Conservation (phyloP, 768 basidiomycete species). For the Tylopilus vinaceipallidus region DNA sequence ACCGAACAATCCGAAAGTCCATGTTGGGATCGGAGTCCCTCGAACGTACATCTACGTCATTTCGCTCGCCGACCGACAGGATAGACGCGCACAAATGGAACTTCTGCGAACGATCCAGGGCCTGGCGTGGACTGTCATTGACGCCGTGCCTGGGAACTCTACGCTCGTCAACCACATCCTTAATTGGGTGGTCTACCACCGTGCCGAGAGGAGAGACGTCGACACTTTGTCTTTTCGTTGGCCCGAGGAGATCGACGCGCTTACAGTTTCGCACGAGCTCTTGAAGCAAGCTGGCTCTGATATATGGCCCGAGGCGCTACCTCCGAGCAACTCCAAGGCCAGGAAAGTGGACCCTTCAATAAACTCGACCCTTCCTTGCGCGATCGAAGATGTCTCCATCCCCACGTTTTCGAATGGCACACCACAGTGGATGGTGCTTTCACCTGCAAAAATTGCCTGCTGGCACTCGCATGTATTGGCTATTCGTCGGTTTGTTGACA, state of each 20-base stretch:
- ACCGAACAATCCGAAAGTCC: neutral
- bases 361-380: conserved; percentile 38
- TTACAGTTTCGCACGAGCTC: conserved; percentile 12
- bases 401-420: conserved; percentile 34
- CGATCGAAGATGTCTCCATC: conserved; percentile 40
- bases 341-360: neutral
- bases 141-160: conserved; percentile 45
- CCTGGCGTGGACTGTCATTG: conserved; percentile 52
- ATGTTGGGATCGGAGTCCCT: conserved; percentile 36
- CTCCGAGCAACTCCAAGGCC: neutral
- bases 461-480: conserved; percentile 66
- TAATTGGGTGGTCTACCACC: conserved; percentile 36
- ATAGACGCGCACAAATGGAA: conserved; percentile 61
- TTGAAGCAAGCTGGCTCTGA: conserved; percentile 22
- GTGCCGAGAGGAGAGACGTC: neutral
- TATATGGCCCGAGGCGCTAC: conserved; percentile 11
- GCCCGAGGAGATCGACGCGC: conserved; percentile 37
- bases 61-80: conserved; percentile 54
- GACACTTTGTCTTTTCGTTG: conserved; percentile 32
- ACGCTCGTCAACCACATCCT: conserved; percentile 41
- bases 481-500: conserved; percentile 43
- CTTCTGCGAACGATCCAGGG: conserved; percentile 43
- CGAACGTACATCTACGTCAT: conserved; percentile 50
- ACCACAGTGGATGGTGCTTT: conserved; percentile 51
- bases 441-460: conserved; percentile 61